phyloP scores from a whole-genome alignment of 495 filamentous ascomycete genomes.

The Neurospora tetraspora region DNA sequence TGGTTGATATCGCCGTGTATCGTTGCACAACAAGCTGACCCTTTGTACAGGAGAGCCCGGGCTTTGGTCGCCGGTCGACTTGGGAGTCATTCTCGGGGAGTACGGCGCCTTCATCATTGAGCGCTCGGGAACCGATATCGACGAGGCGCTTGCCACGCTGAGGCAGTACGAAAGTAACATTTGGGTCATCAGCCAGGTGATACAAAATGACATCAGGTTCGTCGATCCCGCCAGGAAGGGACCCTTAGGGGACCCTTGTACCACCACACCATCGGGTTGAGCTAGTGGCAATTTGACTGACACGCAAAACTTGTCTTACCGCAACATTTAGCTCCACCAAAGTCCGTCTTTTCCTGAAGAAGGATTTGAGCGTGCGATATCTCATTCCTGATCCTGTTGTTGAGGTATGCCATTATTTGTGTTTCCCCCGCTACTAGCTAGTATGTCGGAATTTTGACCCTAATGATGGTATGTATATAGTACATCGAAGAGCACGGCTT shows the following conservation, averaged over 20 bases:
- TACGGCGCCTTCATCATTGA: slow-evolving; percentile 88
- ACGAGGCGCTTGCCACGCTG: slow-evolving; percentile 66
- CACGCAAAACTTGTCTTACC: not conserved
- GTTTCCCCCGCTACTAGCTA: slow-evolving; percentile 6
- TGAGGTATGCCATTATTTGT: slow-evolving; percentile 12
- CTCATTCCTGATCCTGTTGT: slow-evolving; percentile 19
- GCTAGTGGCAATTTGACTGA: not conserved
- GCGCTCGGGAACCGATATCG: slow-evolving; percentile 79
- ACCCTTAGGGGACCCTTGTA: not conserved
- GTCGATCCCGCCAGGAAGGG: not conserved
- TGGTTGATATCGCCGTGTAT: not conserved
- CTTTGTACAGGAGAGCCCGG: slow-evolving; percentile 35
- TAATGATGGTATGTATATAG: slow-evolving; percentile 45
- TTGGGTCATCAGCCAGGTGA: slow-evolving; percentile 76
- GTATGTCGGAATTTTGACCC: slow-evolving; percentile 29
- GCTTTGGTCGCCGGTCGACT: slow-evolving; percentile 74
- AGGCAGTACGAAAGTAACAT: slow-evolving; percentile 65
- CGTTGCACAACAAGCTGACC: slow-evolving; percentile 4
- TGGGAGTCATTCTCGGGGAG: slow-evolving; percentile 76
- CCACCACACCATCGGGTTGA: not conserved
- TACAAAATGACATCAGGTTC: slow-evolving; percentile 71
- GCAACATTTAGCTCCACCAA: slow-evolving; percentile 53
- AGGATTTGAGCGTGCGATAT: slow-evolving; percentile 64
- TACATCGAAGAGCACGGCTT: slow-evolving; percentile 71
- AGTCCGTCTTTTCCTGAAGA: slow-evolving; percentile 71